Evolutionary conservation across 192 early-diverging fungal species (phyloP).

Genomic region (Irineochytrium annulatum): DNA sequence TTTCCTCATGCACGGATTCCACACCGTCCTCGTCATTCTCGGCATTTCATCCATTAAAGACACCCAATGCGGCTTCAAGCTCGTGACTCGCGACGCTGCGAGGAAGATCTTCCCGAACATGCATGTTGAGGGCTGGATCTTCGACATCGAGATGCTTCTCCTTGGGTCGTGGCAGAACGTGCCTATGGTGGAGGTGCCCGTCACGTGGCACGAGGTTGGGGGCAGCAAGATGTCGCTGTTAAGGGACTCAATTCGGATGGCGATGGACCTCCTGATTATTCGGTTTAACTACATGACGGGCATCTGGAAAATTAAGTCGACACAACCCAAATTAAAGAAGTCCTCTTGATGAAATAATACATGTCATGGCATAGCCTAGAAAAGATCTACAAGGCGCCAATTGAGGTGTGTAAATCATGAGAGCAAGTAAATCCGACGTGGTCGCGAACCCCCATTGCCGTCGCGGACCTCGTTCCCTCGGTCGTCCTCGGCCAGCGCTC

Average conservation of each 20-base stretch:
- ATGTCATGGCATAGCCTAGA: too few relatives aligned
- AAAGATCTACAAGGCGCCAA: too few relatives aligned
- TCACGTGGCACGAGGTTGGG: slow-evolving; percentile 95
- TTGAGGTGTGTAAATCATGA: too few relatives aligned
- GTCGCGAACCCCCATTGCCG: too few relatives aligned
- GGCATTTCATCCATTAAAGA: slow-evolving; percentile 86
- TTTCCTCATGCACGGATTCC: slow-evolving; percentile 92
- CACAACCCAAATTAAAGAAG: not conserved
- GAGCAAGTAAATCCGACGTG: too few relatives aligned
- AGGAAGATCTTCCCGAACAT: slow-evolving; percentile 77
- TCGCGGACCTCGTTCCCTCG: too few relatives aligned
- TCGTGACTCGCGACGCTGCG: slow-evolving; percentile 77
- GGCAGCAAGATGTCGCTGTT: slow-evolving; percentile 90
- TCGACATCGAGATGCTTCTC: slow-evolving; percentile 93
- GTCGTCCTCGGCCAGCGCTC: too few relatives aligned
- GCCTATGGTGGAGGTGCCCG: slow-evolving; percentile 82
- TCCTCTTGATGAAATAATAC: not conserved
- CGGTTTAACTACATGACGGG: slow-evolving; percentile 80
- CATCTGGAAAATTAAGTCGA: slow-evolving; percentile 54
- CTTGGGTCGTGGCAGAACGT: slow-evolving; percentile 68
- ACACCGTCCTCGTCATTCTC: slow-evolving; percentile 80
- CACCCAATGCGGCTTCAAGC: slow-evolving; percentile 98
- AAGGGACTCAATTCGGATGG: slow-evolving; percentile 85
- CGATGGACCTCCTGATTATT: slow-evolving; percentile 80
- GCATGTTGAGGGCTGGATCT: slow-evolving; percentile 97